A percentile compares a stretch with the other conserved stretches of the same genome.
phyloP scores from a whole-genome alignment of 768 basidiomycete species.

The Tricholoma terreum region DNA sequence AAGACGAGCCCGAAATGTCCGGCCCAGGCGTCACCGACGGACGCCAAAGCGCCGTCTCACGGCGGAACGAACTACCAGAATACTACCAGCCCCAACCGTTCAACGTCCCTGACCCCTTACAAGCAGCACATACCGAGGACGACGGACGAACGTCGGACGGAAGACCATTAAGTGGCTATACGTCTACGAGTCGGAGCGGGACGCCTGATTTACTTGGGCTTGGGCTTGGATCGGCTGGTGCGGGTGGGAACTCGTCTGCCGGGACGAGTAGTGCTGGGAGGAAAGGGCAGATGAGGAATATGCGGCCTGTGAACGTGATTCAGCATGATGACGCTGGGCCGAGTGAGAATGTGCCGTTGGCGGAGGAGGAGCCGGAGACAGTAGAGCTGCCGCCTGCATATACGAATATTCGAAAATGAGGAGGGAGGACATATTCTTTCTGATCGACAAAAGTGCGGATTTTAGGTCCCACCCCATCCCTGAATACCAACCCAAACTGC shows the following conservation, averaged over 20 bases:
- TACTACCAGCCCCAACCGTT: constrained; percentile 78
- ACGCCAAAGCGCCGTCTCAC: constrained; percentile 1
- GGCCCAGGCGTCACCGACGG: constrained; percentile 15
- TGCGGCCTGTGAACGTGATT: constrained; percentile 75
- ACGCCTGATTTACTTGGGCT: constrained; percentile 40
- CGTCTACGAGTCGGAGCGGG: constrained; percentile 42
- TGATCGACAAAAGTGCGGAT: not conserved
- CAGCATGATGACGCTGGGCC: constrained; percentile 86
- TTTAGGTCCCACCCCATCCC: not conserved
- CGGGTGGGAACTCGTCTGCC: constrained; percentile 15
- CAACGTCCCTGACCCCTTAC: constrained; percentile 62
- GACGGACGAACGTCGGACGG: constrained; percentile 24
- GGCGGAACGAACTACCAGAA: constrained; percentile 55
- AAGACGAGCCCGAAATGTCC: constrained; percentile 16
- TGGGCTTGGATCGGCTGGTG: constrained; percentile 20
- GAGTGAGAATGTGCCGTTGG: constrained; percentile 27
- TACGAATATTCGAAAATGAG: constrained; percentile 50
- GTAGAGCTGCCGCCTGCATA: constrained; percentile 85
- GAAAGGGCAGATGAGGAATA: constrained; percentile 47
- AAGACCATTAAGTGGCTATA: constrained; percentile 36
- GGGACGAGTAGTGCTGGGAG: constrained; percentile 27
- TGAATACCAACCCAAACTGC: not conserved
- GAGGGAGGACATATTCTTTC: not conserved
- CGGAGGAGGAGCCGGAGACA: constrained; percentile 55
- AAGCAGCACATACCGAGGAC: constrained; percentile 25